A percentile compares a stretch with the other conserved stretches of the same genome.
Conservation (phyloP, 2,329 filamentous ascomycete species). For the Trichoderma sp. region DNA sequence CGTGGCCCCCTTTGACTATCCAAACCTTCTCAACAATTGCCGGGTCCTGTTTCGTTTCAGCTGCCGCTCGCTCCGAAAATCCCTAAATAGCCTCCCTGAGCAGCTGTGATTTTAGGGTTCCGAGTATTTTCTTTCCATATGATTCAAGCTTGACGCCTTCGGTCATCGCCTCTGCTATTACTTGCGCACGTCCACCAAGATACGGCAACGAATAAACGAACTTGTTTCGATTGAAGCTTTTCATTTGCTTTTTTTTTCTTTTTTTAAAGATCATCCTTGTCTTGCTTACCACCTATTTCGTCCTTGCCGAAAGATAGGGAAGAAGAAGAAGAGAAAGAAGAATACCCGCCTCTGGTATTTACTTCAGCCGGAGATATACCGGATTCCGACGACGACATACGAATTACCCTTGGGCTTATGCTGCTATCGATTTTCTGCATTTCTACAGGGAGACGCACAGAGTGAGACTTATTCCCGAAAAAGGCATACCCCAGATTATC, state of each 20-base stretch:
- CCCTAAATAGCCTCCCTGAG: neutral
- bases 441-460: neutral
- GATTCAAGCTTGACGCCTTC: constrained; percentile 10
- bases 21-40: neutral
- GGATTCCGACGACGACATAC: neutral
- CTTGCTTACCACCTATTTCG: neutral
- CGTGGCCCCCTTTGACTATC: neutral
- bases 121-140: neutral
- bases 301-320: neutral
- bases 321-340: neutral
- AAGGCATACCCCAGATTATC: constrained; percentile 7
- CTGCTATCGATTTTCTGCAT: neutral
- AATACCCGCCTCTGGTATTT: neutral
- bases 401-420: neutral
- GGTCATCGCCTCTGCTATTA: constrained; percentile 2
- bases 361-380: neutral
- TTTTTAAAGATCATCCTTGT: neutral
- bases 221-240: neutral
- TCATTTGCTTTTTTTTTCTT: neutral
- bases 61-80: neutral
- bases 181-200: neutral
- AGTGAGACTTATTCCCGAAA: neutral
- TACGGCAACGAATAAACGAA: neutral
- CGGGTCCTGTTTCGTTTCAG: constrained; percentile 5
- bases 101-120: neutral